A percentile compares a stretch with the other conserved stretches of the same genome.
Conservation (phyloP, 768 basidiomycete species). For the Pleurotus pulmonarius region DNA sequence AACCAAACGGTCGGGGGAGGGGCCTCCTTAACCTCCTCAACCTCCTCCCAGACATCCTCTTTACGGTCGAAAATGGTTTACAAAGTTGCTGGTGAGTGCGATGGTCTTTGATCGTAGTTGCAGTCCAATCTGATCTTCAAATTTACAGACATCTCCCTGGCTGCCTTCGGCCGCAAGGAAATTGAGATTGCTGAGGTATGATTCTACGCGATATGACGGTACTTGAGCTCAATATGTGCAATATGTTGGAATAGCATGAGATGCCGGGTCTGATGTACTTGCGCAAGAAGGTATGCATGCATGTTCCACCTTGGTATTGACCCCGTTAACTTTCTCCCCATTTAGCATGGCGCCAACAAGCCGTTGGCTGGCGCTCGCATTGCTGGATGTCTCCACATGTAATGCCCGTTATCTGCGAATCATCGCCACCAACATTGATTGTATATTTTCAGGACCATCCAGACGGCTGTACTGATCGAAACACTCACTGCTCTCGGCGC, state of each 20-base stretch:
- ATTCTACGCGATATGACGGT: slow-evolving; percentile 9
- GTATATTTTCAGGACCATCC: slow-evolving; percentile 78
- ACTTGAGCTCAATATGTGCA: background rate
- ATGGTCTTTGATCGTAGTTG: background rate
- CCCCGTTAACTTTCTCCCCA: slow-evolving; percentile 13
- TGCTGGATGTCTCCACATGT: slow-evolving; percentile 98
- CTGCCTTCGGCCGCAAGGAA: slow-evolving; percentile 99
- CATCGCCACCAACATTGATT: background rate
- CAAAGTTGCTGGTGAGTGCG: slow-evolving; percentile 80
- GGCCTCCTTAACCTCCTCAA: slow-evolving; percentile 15
- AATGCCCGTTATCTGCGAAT: slow-evolving; percentile 17
- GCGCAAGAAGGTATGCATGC: slow-evolving; percentile 65
- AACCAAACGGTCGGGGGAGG: background rate
- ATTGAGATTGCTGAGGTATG: slow-evolving; percentile 96
- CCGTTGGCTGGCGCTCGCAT: slow-evolving; percentile 94
- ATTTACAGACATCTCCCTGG: slow-evolving; percentile 81
- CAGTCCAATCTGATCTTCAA: slow-evolving; percentile 10
- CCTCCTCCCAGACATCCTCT: slow-evolving; percentile 1
- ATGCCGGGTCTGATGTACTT: slow-evolving; percentile 97
- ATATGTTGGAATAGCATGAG: slow-evolving; percentile 55
- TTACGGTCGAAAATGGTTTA: slow-evolving; percentile 58
- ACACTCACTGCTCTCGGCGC: slow-evolving; percentile 94
- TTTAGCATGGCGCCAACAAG: slow-evolving; percentile 71
- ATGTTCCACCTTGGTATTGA: background rate
- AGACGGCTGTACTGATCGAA: slow-evolving; percentile 98